Percentiles rank a stretch among this genome's conserved stretches.
These are phyloP conservation scores for Kodamaea arcana DNA, from an alignment of 1,139 yeast species.

Conservation along the genomic window DNA sequence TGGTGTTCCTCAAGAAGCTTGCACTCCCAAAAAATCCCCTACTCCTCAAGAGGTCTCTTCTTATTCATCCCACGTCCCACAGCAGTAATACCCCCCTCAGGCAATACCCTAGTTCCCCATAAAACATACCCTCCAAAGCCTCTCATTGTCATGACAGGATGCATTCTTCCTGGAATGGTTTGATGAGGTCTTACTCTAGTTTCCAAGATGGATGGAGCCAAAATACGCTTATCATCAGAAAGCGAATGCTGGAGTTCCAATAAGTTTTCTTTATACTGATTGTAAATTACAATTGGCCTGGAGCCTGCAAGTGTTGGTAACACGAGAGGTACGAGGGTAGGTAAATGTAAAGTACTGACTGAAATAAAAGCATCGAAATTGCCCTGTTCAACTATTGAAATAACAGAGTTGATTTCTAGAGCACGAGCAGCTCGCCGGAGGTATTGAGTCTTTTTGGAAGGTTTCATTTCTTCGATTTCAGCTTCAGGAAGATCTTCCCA, in stretches of 20 bases:
- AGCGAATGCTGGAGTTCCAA: conserved; percentile 69
- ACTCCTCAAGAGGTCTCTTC: no score
- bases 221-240: conserved; percentile 59
- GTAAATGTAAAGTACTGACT: conserved; percentile 68
- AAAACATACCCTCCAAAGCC: conserved; percentile 90
- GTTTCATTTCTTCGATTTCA: conserved; percentile 52
- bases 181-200: conserved; percentile 84
- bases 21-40: no score
- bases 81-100: conserved; percentile 53
- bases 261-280: conserved; percentile 74
- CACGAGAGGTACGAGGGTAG: conserved; percentile 58
- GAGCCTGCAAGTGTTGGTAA: conserved; percentile 78
- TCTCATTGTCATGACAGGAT: conserved; percentile 91
- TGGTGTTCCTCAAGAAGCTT: conserved; percentile 3
- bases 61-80: conserved; percentile 48
- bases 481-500: conserved; percentile 50
- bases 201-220: conserved; percentile 83
- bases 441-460: conserved; percentile 63
- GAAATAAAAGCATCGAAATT: conserved; percentile 76
- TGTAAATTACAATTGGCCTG: conserved; percentile 77
- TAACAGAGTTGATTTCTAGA: conserved; percentile 47
- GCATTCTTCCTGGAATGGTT: conserved; percentile 89
- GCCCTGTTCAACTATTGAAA: conserved; percentile 46
- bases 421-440: conserved; percentile 61
- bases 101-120: conserved; percentile 77